A percentile compares a stretch with the other conserved stretches of the same genome.
Evolutionary conservation across 306 rosid species (phyloP).

Genomic region (Cucumis cinereus): DNA sequence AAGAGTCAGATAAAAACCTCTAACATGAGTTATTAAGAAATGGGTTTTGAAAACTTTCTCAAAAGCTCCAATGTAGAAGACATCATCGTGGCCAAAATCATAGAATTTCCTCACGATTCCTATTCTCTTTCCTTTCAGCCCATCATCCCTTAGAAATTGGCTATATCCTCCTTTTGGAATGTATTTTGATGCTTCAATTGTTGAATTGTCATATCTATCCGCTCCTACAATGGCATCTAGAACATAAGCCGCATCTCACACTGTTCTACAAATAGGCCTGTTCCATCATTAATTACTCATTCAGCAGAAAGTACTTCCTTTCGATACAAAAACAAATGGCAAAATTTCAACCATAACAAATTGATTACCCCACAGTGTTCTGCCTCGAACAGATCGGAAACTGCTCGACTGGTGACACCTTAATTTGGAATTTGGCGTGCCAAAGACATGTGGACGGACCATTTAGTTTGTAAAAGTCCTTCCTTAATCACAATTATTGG

Average conservation of each 20-base stretch:
- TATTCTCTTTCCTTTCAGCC: conserved; percentile 28
- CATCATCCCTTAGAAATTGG: conserved; percentile 9
- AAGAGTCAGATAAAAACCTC: neutral
- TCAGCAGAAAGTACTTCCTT: neutral
- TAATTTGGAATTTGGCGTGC: no score
- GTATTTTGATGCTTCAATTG: conserved; percentile 12
- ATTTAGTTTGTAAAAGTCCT: no score
- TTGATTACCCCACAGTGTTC: neutral
- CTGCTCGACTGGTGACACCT: neutral
- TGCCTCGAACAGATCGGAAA: neutral
- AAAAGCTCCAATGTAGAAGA: neutral
- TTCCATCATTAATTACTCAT: neutral
- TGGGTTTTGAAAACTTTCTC: conserved; percentile 17
- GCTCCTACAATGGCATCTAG: conserved; percentile 40
- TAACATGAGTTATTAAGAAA: neutral
- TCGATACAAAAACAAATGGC: neutral
- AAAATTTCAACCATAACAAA: neutral
- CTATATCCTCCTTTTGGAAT: conserved; percentile 32
- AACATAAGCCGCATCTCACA: conserved; percentile 31
- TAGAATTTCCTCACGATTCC: conserved; percentile 23
- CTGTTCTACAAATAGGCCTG: conserved; percentile 35
- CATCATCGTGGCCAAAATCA: conserved; percentile 1
- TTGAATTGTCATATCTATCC: conserved; percentile 23
- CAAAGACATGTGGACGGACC: no score
- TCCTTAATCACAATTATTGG: no score